A percentile compares a stretch with the other conserved stretches of the same genome.
phyloP scores from a whole-genome alignment of 2,329 filamentous ascomycete species.

The Teratosphaeria destructans region DNA sequence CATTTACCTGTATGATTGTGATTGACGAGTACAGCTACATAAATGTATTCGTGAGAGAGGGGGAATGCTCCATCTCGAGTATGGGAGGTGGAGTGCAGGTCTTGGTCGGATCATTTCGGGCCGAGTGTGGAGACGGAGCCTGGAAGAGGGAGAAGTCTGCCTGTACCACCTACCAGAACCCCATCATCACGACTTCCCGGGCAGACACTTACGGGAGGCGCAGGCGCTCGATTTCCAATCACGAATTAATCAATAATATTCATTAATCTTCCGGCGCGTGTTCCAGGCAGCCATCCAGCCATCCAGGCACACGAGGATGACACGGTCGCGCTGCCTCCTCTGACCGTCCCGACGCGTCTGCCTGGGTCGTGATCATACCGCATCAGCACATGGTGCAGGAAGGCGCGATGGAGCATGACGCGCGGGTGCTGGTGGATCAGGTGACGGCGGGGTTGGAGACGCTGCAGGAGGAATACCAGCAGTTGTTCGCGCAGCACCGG shows the following conservation, averaged over 20 bases:
- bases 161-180: no score
- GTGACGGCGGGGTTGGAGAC: constrained; percentile 36
- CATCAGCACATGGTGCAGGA: not conserved
- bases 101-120: no score
- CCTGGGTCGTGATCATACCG: not conserved
- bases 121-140: no score
- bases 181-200: no score
- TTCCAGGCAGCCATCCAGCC: not conserved
- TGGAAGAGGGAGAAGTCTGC: no score
- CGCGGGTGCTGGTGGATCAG: constrained; percentile 21
- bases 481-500: constrained; percentile 33
- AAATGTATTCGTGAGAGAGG: no score
- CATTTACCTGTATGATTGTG: no score
- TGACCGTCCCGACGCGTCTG: not conserved
- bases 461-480: constrained; percentile 37
- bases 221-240: no score
- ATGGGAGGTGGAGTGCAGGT: no score
- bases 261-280: not conserved
- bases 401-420: not conserved
- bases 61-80: no score
- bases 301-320: not conserved
- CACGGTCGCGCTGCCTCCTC: not conserved
- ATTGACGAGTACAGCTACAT: no score
- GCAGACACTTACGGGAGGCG: no score
- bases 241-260: not conserved